Conservation (phyloP, 2,329 filamentous ascomycete species). For the Fonsecaea erecta region DNA sequence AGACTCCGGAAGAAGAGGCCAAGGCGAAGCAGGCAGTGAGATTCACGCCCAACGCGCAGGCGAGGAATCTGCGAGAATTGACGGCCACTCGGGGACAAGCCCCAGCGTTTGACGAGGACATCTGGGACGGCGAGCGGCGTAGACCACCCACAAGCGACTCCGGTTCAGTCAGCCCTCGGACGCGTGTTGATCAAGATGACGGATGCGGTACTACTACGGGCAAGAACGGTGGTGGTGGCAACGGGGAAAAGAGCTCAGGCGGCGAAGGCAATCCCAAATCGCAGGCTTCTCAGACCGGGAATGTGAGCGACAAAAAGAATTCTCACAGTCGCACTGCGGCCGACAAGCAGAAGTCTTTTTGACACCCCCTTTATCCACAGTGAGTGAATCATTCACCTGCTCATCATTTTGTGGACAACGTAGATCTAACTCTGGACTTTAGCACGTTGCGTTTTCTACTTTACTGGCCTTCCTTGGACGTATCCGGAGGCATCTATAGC, state of each 20-base stretch:
- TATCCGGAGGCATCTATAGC: too few species aligned
- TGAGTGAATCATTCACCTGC: background rate
- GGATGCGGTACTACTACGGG: background rate
- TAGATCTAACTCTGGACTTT: too few species aligned
- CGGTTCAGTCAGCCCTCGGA: constrained; percentile 9
- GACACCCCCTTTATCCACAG: background rate
- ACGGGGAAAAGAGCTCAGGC: background rate
- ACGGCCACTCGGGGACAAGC: constrained; percentile 6
- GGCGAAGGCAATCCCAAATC: background rate
- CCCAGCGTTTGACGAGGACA: constrained; percentile 13
- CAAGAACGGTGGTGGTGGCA: background rate
- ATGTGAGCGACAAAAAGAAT: background rate
- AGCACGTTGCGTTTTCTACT: too few species aligned
- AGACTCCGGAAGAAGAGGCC: constrained; percentile 3
- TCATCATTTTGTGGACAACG: too few species aligned
- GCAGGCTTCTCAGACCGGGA: background rate
- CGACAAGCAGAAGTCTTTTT: background rate
- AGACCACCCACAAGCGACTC: background rate
- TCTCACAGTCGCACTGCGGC: background rate
- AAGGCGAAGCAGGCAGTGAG: background rate
- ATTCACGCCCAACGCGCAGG: background rate
- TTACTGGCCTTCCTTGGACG: too few species aligned
- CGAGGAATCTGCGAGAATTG: background rate
- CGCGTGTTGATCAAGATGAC: background rate
- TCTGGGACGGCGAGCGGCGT: constrained; percentile 1